A percentile compares a stretch with the other conserved stretches of the same genome.
These are phyloP conservation scores for Acer campestre DNA, from an alignment of 345 rosid genomes.

Conservation along the genomic window DNA sequence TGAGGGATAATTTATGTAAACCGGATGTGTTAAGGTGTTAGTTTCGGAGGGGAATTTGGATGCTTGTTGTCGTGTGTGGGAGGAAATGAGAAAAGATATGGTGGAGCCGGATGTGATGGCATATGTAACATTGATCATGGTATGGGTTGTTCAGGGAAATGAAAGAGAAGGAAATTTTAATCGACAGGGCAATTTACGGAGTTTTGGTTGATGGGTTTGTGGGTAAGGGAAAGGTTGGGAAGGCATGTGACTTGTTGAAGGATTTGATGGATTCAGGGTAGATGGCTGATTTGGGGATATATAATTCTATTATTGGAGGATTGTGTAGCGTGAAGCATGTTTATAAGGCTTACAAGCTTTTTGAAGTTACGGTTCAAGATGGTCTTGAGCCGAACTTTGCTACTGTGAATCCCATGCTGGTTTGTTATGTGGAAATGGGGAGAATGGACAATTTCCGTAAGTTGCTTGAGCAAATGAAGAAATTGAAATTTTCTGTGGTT, in stretches of 20 bases:
- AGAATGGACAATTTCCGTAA: constrained; percentile 50
- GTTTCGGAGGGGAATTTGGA: too few relatives aligned
- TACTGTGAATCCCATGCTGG: constrained; percentile 70
- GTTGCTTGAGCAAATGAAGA: constrained; percentile 60
- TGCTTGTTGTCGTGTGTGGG: too few relatives aligned
- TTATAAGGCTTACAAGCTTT: constrained; percentile 76
- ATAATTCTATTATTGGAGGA: constrained; percentile 78
- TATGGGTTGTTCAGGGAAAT: constrained; percentile 70
- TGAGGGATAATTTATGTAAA: too few relatives aligned
- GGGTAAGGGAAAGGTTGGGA: constrained; percentile 58
- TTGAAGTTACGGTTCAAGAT: constrained; percentile 53
- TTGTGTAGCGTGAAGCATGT: constrained; percentile 58
- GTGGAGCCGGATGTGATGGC: constrained; percentile 87
- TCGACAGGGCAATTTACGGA: constrained; percentile 69
- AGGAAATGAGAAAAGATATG: constrained; percentile 70
- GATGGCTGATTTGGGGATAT: constrained; percentile 77
- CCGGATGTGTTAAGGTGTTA: too few relatives aligned
- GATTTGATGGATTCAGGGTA: constrained; percentile 87
- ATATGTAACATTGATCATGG: constrained; percentile 64
- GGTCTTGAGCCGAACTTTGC: constrained; percentile 67
- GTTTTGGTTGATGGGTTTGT: constrained; percentile 75
- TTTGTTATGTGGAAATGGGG: constrained; percentile 57
- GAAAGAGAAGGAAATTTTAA: constrained; percentile 67
- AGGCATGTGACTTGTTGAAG: constrained; percentile 70
- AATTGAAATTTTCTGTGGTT: constrained; percentile 50